phyloP scores from a whole-genome alignment of 2,329 filamentous ascomycete genomes.

The Fusarium coffeatum region DNA sequence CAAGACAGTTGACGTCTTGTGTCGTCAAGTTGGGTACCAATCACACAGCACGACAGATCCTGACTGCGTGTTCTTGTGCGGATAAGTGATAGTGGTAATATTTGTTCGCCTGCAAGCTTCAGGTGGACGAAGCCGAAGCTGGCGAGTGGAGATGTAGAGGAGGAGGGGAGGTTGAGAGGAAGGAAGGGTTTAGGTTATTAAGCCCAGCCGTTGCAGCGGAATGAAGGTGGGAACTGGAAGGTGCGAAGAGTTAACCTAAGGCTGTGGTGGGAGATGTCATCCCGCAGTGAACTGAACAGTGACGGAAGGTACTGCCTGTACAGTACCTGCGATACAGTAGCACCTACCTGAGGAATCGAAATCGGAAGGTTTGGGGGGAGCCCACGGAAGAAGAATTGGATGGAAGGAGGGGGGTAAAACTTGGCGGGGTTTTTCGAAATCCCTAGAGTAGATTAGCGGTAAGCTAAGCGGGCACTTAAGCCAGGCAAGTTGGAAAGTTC shows the following conservation, averaged over 20 bases:
- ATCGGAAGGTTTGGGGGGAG: conserved; percentile 35
- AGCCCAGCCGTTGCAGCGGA: conserved; percentile 22
- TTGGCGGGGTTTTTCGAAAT: conserved; percentile 47
- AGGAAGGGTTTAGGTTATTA: conserved; percentile 33
- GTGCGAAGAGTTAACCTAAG: conserved; percentile 1
- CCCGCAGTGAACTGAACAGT: background rate
- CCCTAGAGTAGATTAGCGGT: conserved; percentile 33
- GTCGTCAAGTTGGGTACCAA: conserved; percentile 29
- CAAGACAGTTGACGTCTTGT: conserved; percentile 31
- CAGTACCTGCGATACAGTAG: conserved; percentile 9
- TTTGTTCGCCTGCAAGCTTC: conserved; percentile 27
- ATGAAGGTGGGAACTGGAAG: conserved; percentile 9
- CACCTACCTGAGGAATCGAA: conserved; percentile 2
- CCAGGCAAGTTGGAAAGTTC: conserved; percentile 3
- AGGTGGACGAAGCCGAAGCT: conserved; percentile 36
- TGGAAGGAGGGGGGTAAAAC: conserved; percentile 20
- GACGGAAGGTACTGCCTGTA: background rate
- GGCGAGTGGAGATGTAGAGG: conserved; percentile 30
- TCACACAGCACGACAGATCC: conserved; percentile 14
- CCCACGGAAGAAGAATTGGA: conserved; percentile 3
- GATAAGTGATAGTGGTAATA: conserved; percentile 19
- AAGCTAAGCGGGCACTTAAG: conserved; percentile 28
- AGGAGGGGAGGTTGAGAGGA: conserved; percentile 33
- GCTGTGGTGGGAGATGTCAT: conserved; percentile 9
- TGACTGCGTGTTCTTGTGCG: conserved; percentile 16